Evolutionary conservation across 202 grass and related monocot genomes (phyloP).

Genomic region (Bolboschoenoplectus hybrid): DNA sequence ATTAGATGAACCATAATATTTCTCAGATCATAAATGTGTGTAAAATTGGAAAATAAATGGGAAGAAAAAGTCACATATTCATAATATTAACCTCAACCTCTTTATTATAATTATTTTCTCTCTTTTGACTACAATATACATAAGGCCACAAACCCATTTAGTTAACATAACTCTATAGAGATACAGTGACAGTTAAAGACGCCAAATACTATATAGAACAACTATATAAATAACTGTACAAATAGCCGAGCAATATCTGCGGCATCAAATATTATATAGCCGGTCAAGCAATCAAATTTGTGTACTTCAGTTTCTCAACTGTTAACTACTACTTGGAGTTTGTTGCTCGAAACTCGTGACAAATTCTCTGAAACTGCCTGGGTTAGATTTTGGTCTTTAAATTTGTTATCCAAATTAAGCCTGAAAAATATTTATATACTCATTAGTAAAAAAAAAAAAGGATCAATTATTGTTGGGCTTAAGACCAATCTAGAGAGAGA

Average conservation of each 20-base stretch:
- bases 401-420: constrained; percentile 64
- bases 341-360: constrained; percentile 55
- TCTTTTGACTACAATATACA: constrained; percentile 29
- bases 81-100: not conserved
- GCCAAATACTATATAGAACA: constrained; percentile 3
- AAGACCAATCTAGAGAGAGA: not conserved
- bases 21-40: not conserved
- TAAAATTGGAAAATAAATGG: not conserved
- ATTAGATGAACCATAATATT: not conserved
- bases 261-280: constrained; percentile 30
- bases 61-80: not conserved
- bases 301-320: constrained; percentile 42
- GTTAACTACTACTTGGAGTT: constrained; percentile 57
- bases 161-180: constrained; percentile 12
- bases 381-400: constrained; percentile 79
- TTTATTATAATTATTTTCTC: constrained; percentile 29
- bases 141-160: not conserved
- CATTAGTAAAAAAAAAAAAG: constrained; percentile 14
- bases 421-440: constrained; percentile 52
- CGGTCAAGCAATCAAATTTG: constrained; percentile 1
- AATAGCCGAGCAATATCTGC: constrained; percentile 23
- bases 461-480: not conserved
- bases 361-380: constrained; percentile 78
- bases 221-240: constrained; percentile 35
- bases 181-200: constrained; percentile 18